Conservation (phyloP, 1,284 basidiomycete species). For the Inonotus hispidus region DNA sequence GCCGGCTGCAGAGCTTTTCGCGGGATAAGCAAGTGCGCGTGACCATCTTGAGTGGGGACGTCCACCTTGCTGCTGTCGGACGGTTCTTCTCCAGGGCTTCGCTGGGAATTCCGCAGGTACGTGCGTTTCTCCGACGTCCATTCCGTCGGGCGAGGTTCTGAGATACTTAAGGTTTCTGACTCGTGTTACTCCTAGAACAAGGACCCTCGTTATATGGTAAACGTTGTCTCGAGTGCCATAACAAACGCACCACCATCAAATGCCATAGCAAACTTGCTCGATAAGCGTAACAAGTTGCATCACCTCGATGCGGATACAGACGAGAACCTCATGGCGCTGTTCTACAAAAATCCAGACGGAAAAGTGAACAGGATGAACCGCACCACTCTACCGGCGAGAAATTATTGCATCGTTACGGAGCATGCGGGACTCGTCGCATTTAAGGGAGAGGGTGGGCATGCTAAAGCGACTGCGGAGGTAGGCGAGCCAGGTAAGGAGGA, state of each 20-base stretch:
- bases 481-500: background rate
- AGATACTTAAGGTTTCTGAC: background rate
- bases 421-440: conserved; percentile 20
- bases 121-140: background rate
- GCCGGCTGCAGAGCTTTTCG: conserved; percentile 28
- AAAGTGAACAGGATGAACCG: conserved; percentile 18
- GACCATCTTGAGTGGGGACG: conserved; percentile 32
- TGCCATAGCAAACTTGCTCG: conserved; percentile 31
- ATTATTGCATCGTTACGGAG: conserved; percentile 25
- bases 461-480: background rate
- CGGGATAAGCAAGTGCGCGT: conserved; percentile 27
- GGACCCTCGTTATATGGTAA: conserved; percentile 33
- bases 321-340: conserved; percentile 27
- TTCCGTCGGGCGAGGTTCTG: background rate
- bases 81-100: conserved; percentile 25
- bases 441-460: background rate
- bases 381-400: conserved; percentile 20
- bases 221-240: conserved; percentile 31
- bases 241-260: conserved; percentile 35
- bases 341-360: conserved; percentile 20
- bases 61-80: conserved; percentile 27
- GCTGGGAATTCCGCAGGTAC: conserved; percentile 23
- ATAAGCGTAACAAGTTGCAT: conserved; percentile 27
- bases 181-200: conserved; percentile 20
- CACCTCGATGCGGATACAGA: conserved; percentile 35